Evolutionary conservation across 106 monocot genomes (phyloP), one percentile per base, ranked within the genome.

Genomic region (Acanthochlamys bracteata): DNA sequence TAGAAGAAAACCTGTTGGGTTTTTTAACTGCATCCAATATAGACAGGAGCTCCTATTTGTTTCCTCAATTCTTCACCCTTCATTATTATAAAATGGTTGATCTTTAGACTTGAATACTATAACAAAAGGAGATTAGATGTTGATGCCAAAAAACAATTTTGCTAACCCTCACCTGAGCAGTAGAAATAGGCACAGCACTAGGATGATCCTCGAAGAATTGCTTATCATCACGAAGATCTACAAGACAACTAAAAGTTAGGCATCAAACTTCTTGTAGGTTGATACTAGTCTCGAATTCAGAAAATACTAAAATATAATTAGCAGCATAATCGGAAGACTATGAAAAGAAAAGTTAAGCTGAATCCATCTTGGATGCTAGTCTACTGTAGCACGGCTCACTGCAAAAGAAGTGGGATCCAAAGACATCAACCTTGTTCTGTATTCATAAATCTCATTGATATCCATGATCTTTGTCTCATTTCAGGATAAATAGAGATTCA

Each of bases 11-110:
- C 87, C 60, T 86, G 84, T 58, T 86, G 84, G 24, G 86, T 92
- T 67, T 92, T 92, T 25, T 86, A 92, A 70, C 92, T 92, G 76
- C 92, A 92, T 49, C 87, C 92, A 16, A 87, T 87, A 72, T 87
- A 92, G 20, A 73, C 75, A 46, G 82, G 69, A n/a, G 86, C 84
- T 22, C 84, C 92, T 39, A 92, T 84, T 64, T 42, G 56, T 72
- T 75, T 86, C 71, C 74, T 84, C 17, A 92, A 71, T 46, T 92
- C 92, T 70, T 92, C 92, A 40, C 91, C 91, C 91, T 92, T 63
- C 23, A 66, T 33, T 33, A 19, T 45, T 6, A 39, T 60, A 56
- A 49, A 26, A 20, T 4, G n/a, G 13, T 17, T 14, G 12, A 14
- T 49, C 17, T 49, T 12, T 49, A 49, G 17, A 12, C 17, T 49